These are phyloP conservation scores for Picochlorum sp. DNA, from an alignment of 139 green algal species.

Conservation along the genomic window DNA sequence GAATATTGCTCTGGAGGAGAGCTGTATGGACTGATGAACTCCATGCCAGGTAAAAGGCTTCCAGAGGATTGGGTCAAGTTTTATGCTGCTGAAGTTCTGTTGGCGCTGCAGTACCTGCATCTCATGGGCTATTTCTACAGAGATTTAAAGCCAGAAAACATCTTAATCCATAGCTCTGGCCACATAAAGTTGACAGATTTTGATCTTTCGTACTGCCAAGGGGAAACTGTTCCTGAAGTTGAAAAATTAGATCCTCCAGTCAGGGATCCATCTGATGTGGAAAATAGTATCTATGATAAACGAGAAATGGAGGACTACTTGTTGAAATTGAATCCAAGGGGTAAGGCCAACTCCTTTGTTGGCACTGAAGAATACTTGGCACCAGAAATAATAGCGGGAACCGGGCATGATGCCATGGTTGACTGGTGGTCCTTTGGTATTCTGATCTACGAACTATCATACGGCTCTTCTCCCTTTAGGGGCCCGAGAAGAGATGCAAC, in stretches of 20 bases:
- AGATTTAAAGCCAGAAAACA: slow-evolving; percentile 99
- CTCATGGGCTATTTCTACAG: slow-evolving; percentile 88
- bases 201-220: slow-evolving; percentile 77
- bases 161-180: slow-evolving; percentile 77
- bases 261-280: not conserved
- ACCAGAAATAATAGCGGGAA: slow-evolving; percentile 39
- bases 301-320: not conserved
- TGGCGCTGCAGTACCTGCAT: slow-evolving; percentile 97
- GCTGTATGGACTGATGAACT: slow-evolving; percentile 64
- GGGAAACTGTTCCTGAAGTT: slow-evolving; percentile 27
- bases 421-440: slow-evolving; percentile 93
- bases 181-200: slow-evolving; percentile 97
- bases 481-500: slow-evolving; percentile 64
- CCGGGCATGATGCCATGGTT: slow-evolving; percentile 51
- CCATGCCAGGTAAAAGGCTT: slow-evolving; percentile 60
- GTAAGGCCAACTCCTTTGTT: slow-evolving; percentile 84
- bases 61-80: slow-evolving; percentile 70
- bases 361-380: slow-evolving; percentile 80
- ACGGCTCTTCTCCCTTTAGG: slow-evolving; percentile 75
- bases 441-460: slow-evolving; percentile 91
- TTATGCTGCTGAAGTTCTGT: slow-evolving; percentile 86
- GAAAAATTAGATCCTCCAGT: not conserved
- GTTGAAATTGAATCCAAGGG: slow-evolving; percentile 72
- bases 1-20: slow-evolving; percentile 67
- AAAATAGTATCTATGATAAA: not conserved